Evolutionary conservation across 2,329 filamentous ascomycete genomes (phyloP).

Genomic region (Neonectria hederae): DNA sequence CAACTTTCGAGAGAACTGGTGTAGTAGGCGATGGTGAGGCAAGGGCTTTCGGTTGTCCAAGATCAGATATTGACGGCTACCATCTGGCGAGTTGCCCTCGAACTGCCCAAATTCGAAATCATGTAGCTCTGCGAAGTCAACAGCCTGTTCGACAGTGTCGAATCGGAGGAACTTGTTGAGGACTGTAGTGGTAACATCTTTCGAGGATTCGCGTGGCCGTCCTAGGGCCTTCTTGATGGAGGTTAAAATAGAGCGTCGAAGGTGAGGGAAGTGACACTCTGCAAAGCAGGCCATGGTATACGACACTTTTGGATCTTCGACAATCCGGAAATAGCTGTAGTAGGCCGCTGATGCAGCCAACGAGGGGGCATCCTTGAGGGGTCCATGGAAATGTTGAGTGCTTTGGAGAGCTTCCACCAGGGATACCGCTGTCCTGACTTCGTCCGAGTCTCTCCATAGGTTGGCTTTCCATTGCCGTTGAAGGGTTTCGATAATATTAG

Average conservation of each 20-base stretch:
- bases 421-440: constrained; percentile 69
- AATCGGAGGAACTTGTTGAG: constrained; percentile 71
- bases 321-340: constrained; percentile 67
- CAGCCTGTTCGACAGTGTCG: constrained; percentile 72
- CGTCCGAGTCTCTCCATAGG: constrained; percentile 64
- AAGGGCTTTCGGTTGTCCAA: constrained; percentile 56
- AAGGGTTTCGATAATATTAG: constrained; percentile 62
- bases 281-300: constrained; percentile 77
- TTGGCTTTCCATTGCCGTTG: constrained; percentile 66
- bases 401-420: constrained; percentile 70
- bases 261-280: constrained; percentile 71
- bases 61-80: constrained; percentile 53
- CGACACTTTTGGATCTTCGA: constrained; percentile 65
- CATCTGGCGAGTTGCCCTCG: constrained; percentile 47
- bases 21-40: constrained; percentile 60
- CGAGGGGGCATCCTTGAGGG: constrained; percentile 60
- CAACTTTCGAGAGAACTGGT: constrained; percentile 64
- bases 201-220: constrained; percentile 65
- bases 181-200: constrained; percentile 66
- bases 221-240: constrained; percentile 65
- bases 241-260: constrained; percentile 67
- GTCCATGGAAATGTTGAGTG: constrained; percentile 65
- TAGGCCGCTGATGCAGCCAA: constrained; percentile 61
- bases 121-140: constrained; percentile 70
- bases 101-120: constrained; percentile 60